phyloP scores from a whole-genome alignment of 305 asterid genomes.

The Fraxinus paxiana region DNA sequence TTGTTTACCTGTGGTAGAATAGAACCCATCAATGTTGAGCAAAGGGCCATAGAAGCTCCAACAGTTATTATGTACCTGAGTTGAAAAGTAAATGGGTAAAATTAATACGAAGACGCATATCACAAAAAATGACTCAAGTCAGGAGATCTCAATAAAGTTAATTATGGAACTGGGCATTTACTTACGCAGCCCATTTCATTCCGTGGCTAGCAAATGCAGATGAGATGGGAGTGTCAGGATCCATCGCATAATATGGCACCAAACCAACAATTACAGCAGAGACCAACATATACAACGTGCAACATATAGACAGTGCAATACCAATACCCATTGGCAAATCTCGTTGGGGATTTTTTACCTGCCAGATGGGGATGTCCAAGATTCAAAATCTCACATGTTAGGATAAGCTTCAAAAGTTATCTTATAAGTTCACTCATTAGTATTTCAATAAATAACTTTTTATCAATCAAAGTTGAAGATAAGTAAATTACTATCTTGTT shows the following conservation, averaged over 20 bases:
- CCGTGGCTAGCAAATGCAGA: constrained; percentile 84
- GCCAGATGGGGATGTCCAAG: constrained; percentile 10
- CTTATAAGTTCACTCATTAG: not conserved
- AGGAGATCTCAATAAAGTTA: constrained; percentile 3
- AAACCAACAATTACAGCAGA: constrained; percentile 90
- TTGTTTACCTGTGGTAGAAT: constrained; percentile 74
- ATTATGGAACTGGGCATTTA: constrained; percentile 15
- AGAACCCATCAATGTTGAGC: constrained; percentile 94
- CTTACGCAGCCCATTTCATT: constrained; percentile 90
- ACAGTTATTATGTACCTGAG: constrained; percentile 62
- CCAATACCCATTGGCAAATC: constrained; percentile 95
- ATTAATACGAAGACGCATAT: constrained; percentile 8
- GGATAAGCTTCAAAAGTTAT: not conserved
- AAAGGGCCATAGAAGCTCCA: constrained; percentile 87
- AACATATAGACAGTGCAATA: constrained; percentile 73
- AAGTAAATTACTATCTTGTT: not conserved
- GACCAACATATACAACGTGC: constrained; percentile 80
- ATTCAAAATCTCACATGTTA: not conserved
- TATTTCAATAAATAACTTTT: not conserved
- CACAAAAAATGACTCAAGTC: constrained; percentile 10
- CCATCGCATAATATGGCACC: constrained; percentile 88
- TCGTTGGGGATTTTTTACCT: constrained; percentile 94
- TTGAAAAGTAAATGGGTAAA: no score
- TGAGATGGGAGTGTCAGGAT: constrained; percentile 96
- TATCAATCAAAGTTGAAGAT: not conserved